These are phyloP conservation scores for Lodderomyces metapsilosis DNA, from an alignment of 1,139 yeast species.

Conservation along the genomic window DNA sequence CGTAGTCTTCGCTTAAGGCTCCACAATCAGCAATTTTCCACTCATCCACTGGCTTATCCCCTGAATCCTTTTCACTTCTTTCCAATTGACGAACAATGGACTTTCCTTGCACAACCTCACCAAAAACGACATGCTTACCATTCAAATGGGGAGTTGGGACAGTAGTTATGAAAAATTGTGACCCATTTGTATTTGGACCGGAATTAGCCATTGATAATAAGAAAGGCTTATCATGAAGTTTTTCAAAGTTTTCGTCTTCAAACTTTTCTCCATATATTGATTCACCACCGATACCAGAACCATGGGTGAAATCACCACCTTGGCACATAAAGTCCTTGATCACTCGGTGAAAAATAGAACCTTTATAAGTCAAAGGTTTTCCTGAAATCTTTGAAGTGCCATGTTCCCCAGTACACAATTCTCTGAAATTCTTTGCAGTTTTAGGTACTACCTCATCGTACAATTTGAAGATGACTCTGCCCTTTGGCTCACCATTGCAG, in stretches of 20 bases:
- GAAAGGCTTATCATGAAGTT: conserved; percentile 80
- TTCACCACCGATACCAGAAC: conserved; percentile 91
- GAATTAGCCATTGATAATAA: conserved; percentile 95
- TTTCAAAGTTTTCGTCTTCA: conserved; percentile 84
- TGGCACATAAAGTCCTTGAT: conserved; percentile 91
- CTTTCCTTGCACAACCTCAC: conserved; percentile 81
- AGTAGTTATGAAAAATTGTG: conserved; percentile 92
- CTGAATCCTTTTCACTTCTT: conserved; percentile 57
- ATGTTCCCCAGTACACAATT: conserved; percentile 86
- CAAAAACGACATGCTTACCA: conserved; percentile 96
- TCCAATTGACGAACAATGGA: conserved; percentile 78
- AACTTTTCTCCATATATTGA: conserved; percentile 94
- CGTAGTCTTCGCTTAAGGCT: conserved; percentile 61
- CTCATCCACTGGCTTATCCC: conserved; percentile 63
- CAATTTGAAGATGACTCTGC: conserved; percentile 74
- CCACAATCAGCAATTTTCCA: conserved; percentile 82
- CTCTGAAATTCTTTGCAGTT: conserved; percentile 91
- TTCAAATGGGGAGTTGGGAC: conserved; percentile 81
- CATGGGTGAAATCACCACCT: conserved; percentile 95
- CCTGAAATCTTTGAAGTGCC: conserved; percentile 63
- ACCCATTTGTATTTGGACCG: conserved; percentile 93
- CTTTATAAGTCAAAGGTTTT: conserved; percentile 70
- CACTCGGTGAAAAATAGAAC: conserved; percentile 86
- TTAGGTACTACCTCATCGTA: conserved; percentile 83
- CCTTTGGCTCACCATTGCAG: conserved; percentile 62